Evolutionary conservation across 768 basidiomycete genomes (phyloP), one percentile per base, ranked within the genome.

Genomic region (Macrocybe gigantea): DNA sequence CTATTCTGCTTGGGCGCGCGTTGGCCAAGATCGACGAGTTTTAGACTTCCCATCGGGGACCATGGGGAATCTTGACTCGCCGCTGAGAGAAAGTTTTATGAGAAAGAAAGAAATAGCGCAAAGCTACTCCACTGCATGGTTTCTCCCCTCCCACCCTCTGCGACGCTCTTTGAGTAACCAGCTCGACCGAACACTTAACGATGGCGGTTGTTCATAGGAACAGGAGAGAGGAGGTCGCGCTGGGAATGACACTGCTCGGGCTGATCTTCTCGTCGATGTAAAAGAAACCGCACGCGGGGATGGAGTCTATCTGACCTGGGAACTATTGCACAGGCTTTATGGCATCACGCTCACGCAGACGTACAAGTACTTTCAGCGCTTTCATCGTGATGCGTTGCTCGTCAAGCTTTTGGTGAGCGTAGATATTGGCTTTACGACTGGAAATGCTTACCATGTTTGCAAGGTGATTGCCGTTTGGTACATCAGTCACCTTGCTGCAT

Each of bases 201-300:
- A 53, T 45, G 48, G 49, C 45, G 22, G 49, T 49, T 15, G 49
- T 59, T 13, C 39, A 49, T 15, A 59, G 62, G 42, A 57, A 51
- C 9, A 49, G 50, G 35, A 44, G 44, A 40, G 51, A 56, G 33
- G 60, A 61, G 45, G 52, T 66, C n/a, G 56, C 60, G 6, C 49
- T 64, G 13, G 65, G 65, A 44, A 67, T 67, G 65, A 60, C 63
- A 11, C 47, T 67, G n/a, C 54, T 67, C 33, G 65, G 65, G 8
- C 49, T 64, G 37, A 56, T 62, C 35, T 62, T 63, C 29, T 65
- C 65, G 33, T 65, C 65, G 1, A 56, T 64, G 65, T 65, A 31
- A 35, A 59, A 51, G 3, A 5, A 11, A 4, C 45, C 22, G 30
- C 37, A 42, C 30, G 34, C 33, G 13, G 9, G 8, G 29, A n/a